Conservation (phyloP, 2,329 filamentous ascomycete genomes). For the Albifimbria verrucaria region DNA sequence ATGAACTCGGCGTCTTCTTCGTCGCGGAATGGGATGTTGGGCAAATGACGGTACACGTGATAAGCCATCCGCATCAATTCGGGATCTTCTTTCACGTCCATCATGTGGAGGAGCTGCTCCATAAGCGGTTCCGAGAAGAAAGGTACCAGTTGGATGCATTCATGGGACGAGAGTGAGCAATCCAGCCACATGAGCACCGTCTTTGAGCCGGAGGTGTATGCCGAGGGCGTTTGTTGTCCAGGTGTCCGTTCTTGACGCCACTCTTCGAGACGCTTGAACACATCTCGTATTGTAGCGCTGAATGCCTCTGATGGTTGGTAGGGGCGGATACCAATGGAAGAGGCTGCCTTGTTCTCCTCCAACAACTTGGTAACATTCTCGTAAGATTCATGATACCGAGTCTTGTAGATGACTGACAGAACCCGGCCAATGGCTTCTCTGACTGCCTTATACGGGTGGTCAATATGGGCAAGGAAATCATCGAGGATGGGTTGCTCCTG, state of each 20-base stretch:
- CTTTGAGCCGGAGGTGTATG: conserved; percentile 94
- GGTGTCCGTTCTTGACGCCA: conserved; percentile 84
- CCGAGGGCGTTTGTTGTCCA: conserved; percentile 87
- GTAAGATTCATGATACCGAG: conserved; percentile 92
- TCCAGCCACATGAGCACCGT: conserved; percentile 95
- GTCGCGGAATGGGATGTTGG: conserved; percentile 87
- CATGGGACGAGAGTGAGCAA: conserved; percentile 82
- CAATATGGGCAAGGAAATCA: conserved; percentile 85
- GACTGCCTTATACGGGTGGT: conserved; percentile 97
- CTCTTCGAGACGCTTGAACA: conserved; percentile 76
- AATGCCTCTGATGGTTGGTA: conserved; percentile 79
- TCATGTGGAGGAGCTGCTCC: conserved; percentile 95
- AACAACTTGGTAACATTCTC: conserved; percentile 73
- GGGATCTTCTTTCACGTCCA: conserved; percentile 98
- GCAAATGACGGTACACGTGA: conserved; percentile 92
- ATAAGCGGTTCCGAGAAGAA: conserved; percentile 92
- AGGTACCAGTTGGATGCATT: conserved; percentile 84
- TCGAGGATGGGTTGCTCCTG: conserved; percentile 82
- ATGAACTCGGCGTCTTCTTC: conserved; percentile 86
- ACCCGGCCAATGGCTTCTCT: conserved; percentile 91
- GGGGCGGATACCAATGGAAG: conserved; percentile 79
- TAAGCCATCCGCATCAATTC: conserved; percentile 94
- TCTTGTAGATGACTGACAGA: conserved; percentile 83
- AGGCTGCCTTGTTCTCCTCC: conserved; percentile 72
- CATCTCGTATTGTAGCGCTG: conserved; percentile 63